A percentile compares a stretch with the other conserved stretches of the same genome.
These are phyloP conservation scores for Pyrenophora teres DNA, from an alignment of 2,329 filamentous ascomycete species.

Conservation along the genomic window DNA sequence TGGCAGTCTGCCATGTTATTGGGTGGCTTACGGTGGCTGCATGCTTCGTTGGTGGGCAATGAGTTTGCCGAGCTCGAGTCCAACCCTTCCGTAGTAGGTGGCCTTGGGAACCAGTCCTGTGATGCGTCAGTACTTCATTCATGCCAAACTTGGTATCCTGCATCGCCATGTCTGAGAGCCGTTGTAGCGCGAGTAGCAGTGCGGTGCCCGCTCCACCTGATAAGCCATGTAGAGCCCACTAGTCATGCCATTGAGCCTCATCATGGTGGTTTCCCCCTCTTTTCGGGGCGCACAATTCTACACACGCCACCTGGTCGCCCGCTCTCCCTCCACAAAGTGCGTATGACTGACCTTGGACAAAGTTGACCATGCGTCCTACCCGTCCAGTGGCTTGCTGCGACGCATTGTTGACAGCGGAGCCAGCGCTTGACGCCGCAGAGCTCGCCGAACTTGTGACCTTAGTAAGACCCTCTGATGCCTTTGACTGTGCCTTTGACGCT, in stretches of 20 bases:
- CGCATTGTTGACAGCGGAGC: constrained; percentile 56
- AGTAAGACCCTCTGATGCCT: constrained; percentile 83
- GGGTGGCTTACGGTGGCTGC: constrained; percentile 80
- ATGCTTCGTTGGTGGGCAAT: constrained; percentile 89
- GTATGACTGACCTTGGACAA: constrained; percentile 78
- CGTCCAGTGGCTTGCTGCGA: constrained; percentile 59
- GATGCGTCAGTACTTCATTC: constrained; percentile 19
- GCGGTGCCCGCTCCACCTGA: constrained; percentile 8
- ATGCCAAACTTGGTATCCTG: background rate
- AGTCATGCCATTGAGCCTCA: constrained; percentile 24
- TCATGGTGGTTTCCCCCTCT: background rate
- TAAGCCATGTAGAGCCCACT: constrained; percentile 17
- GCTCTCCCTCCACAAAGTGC: constrained; percentile 5
- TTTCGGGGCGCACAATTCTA: background rate
- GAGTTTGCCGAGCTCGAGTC: constrained; percentile 83
- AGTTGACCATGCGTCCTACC: constrained; percentile 70
- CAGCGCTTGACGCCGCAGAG: constrained; percentile 74
- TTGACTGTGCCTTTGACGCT: constrained; percentile 67
- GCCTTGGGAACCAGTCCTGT: constrained; percentile 83
- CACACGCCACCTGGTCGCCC: constrained; percentile 8
- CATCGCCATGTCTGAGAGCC: background rate
- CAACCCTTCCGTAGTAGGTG: constrained; percentile 90
- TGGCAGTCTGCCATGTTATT: background rate
- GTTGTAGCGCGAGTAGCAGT: background rate
- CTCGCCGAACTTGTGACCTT: constrained; percentile 80